These are phyloP conservation scores for Lasiodiplodia citricola DNA, from an alignment of 2,329 filamentous ascomycete species.

Conservation along the genomic window DNA sequence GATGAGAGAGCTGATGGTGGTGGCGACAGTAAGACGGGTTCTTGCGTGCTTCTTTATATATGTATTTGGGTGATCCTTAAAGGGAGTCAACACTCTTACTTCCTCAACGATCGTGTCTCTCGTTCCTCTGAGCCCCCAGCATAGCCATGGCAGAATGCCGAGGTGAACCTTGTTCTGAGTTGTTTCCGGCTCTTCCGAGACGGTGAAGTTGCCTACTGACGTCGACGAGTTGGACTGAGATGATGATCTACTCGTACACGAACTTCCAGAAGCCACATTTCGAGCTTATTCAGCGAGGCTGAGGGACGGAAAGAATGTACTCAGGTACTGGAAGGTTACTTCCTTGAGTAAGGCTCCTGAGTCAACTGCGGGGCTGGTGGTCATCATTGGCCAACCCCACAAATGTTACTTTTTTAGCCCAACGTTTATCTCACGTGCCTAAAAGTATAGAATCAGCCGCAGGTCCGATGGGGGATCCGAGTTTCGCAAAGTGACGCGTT, in stretches of 20 bases:
- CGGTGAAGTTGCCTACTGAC: neutral
- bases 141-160: neutral
- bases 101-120: neutral
- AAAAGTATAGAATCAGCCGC: neutral
- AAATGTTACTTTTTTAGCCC: neutral
- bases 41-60: conserved; percentile 4
- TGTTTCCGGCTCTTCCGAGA: neutral
- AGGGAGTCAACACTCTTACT: too few relatives aligned
- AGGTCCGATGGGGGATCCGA: neutral
- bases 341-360: neutral
- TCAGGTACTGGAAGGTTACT: neutral
- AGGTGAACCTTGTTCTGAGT: neutral
- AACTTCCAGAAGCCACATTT: neutral
- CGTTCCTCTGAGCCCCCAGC: neutral
- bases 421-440: neutral
- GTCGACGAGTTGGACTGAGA: neutral
- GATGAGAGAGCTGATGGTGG: neutral
- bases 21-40: neutral
- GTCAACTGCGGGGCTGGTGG: neutral
- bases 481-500: neutral
- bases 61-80: too few relatives aligned
- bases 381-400: neutral
- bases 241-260: neutral
- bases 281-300: neutral
- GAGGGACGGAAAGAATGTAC: neutral